Base-by-base conservation (phyloP, 2,329 filamentous ascomycete species). In the Annulohypoxylon truncatum region DNA sequence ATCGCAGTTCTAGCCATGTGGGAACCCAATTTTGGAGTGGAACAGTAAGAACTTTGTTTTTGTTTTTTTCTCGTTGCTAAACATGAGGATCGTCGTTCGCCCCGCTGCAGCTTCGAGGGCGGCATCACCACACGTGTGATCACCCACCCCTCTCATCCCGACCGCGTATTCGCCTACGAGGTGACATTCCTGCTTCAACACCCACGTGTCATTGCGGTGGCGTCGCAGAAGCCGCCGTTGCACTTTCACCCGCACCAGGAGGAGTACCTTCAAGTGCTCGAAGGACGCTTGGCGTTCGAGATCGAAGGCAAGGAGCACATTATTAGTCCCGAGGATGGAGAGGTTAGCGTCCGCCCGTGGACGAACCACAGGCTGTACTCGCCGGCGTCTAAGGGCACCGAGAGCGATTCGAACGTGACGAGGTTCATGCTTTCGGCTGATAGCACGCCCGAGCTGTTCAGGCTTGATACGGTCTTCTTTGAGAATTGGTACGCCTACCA, bases 401-500 rank as follows among this genome's bases (percentile, higher is more conserved):
- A 68, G 2, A 67, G 60, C n/a, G 67, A 53, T 6, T 54, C 64
- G 56, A 55, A 69, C 44, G 66, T 65, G 40, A 67, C 73, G 35
- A 72, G 57, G 64, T 75, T 75, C 57, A 22, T 75, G 33, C 73
- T 77, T 15, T 75, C 73, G 13, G 75, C 70, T 3, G 60, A 73
- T 64, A 72, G 72, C 20, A 71, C 74, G 4, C 57, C 66, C 31
- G 66, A 75, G 52, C 52, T 68, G 48, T 77, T 76, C 50, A 62
- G 70, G 29, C 71, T 78, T 1, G 77, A 78, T 60, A 71, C 68
- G 0, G 66, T 77, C 18, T 78, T 78, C 66, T 77, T 77, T 46
- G 73, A 77, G 66, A 78, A 78, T 38, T 78, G 77, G 76, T 78
- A 78, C 58, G 72, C 72, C 26, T 78, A 78, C 60, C 76, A 77